Evolutionary conservation across 2,329 filamentous ascomycete species (phyloP), one percentile per base, ranked within the genome.

Genomic region (Clonostachys rhizophaga): DNA sequence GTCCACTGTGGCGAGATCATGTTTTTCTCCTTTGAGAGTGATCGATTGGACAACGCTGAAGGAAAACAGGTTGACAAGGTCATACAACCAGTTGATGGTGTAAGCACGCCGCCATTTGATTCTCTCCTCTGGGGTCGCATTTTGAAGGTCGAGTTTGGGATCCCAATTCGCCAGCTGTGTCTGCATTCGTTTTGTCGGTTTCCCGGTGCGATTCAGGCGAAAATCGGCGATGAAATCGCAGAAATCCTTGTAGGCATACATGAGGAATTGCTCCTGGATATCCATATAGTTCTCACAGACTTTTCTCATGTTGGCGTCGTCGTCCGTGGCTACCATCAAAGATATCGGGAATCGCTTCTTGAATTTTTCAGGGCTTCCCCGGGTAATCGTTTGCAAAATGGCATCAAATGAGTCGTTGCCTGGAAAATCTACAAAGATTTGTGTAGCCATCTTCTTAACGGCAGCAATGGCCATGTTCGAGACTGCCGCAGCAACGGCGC

Each of bases 31-130:
- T n/a, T 39, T 11, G 14, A 39, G 2, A 17, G 57, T 52, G 1
- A 69, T 70, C 47, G 65, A 74, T 7, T 72, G 30, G 44, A 75
- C 76, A 52, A 78, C 69, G 6, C 78, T 52, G 1, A 9, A 30
- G 24, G 24, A 30, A 30, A 30, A 30, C 9, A 10, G 8, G 24
- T 30, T 30, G 6, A 30, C 24, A 30, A 30, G 24, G 46, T 76
- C 72, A 49, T 76, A 78, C 0, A 79, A 64, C 73, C 72, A 76
- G 49, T 71, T 75, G 49, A 78, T 74, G 3, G 69, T 74, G 46
- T 74, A 78, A 0, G 58, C 52, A 2, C 71, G 68, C 6, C 74
- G 70, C 74, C 74, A 79, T 10, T 62, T 56, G 5, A 72, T 37
- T 18, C 69, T 57, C 43, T 76, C 54, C 6, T 68, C 56, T 8